Percentiles rank a stretch among this genome's conserved stretches.
phyloP scores from a whole-genome alignment of 164 flowering plant genomes.

The Litsea cubeba region DNA sequence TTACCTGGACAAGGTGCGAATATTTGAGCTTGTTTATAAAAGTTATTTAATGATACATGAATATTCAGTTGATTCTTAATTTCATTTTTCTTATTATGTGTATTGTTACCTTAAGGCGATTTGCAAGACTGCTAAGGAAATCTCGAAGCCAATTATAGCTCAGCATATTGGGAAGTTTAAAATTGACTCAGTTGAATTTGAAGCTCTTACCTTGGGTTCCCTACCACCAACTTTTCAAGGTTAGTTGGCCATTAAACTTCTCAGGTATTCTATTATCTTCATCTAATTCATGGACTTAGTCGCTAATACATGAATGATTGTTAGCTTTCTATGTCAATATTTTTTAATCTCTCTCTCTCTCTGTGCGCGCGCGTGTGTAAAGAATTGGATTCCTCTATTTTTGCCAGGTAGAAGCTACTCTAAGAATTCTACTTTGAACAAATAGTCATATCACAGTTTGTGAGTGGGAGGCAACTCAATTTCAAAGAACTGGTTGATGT shows the following conservation, averaged over 20 bases:
- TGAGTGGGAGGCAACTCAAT: no score
- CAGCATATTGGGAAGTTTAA: conserved; percentile 91
- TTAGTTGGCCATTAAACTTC: conserved; percentile 18
- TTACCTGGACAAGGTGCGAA: conserved; percentile 80
- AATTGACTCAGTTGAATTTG: conserved; percentile 89
- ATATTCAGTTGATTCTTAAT: background rate
- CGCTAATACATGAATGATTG: background rate
- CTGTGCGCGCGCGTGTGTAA: no score
- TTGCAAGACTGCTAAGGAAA: conserved; percentile 72
- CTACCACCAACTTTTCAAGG: conserved; percentile 98
- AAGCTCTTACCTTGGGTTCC: conserved; percentile 69
- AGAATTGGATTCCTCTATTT: no score
- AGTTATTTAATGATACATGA: background rate
- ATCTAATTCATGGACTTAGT: background rate
- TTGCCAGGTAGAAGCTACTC: no score
- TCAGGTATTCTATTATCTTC: background rate
- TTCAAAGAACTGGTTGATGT: no score
- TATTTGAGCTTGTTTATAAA: background rate
- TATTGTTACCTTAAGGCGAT: conserved; percentile 56
- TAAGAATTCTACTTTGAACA: no score
- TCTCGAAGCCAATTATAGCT: conserved; percentile 89
- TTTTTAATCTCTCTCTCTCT: no score
- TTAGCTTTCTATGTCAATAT: background rate
- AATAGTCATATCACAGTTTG: no score
- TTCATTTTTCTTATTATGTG: background rate